phyloP scores from a whole-genome alignment of 495 filamentous ascomycete genomes.

The Durotheca rogersii region DNA sequence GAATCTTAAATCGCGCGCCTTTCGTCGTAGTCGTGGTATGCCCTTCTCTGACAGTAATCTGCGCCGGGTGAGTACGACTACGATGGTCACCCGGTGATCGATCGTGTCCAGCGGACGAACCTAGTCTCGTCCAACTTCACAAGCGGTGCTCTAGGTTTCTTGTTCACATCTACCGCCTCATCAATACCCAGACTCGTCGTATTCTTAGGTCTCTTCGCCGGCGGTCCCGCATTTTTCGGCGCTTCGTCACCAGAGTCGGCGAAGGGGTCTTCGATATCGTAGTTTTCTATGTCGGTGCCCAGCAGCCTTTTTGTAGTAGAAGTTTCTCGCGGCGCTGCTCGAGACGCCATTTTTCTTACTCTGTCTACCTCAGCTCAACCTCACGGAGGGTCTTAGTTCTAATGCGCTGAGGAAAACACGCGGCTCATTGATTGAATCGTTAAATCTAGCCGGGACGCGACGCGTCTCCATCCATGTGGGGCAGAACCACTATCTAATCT shows the following conservation, averaged over 20 bases:
- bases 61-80: slow-evolving; percentile 5
- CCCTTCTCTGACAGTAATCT: slow-evolving; percentile 78
- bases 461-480: too few species aligned
- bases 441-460: too few species aligned
- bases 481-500: slow-evolving; percentile 10
- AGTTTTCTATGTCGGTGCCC: slow-evolving; percentile 67
- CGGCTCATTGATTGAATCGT: too few species aligned
- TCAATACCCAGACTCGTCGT: slow-evolving; percentile 68
- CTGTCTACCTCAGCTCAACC: not conserved
- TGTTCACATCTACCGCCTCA: slow-evolving; percentile 78
- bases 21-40: slow-evolving; percentile 76
- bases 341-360: slow-evolving; percentile 24
- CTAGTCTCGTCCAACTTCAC: slow-evolving; percentile 85
- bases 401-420: too few species aligned
- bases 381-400: too few species aligned
- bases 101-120: slow-evolving; percentile 48
- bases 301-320: slow-evolving; percentile 8
- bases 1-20: slow-evolving; percentile 71
- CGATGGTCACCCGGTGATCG: not conserved
- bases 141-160: slow-evolving; percentile 64
- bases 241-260: slow-evolving; percentile 35
- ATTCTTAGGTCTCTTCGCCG: slow-evolving; percentile 39
- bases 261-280: slow-evolving; percentile 56
- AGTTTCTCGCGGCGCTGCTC: slow-evolving; percentile 9
- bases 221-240: slow-evolving; percentile 22